Evolutionary conservation across 192 early-diverging fungal genomes (phyloP), one percentile per base, ranked within the genome.

Genomic region (Podila epigama): DNA sequence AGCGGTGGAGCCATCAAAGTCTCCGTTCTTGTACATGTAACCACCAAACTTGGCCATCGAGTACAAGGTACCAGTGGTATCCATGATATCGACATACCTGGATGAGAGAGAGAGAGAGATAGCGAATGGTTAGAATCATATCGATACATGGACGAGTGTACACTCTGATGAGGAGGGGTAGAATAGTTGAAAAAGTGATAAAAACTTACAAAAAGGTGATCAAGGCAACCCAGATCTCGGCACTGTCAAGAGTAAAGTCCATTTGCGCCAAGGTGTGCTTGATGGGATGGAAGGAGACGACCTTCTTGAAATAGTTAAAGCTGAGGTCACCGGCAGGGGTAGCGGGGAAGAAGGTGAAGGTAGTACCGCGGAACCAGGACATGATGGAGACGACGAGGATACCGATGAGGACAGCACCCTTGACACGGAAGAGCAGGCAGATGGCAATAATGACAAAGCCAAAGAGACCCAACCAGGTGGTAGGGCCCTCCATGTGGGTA

Each of bases 31-130:
- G 59, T 92, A 85, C 64, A 85, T 85, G 65, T 88, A 91, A 5
- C 92, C 91, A 63, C 88, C 93, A 72, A 90, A 92, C 62, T 84
- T 84, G 35, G 92, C 91, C 89, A 93, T 92, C 27, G 91, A 91
- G 63, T 89, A 92, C 83, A 94, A 75, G 32, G 91, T 92, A 28
- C 91, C 91, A 4, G 92, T 94, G 35, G 90, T 91, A 70, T 94
- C 93, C 57, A 94, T 73, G 40, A 94, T 91, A 66, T 94, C 93
- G 57, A 94, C 89, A 63, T 92, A 94, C 32, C n/a, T 18, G 18
- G 20, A 44, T n/a, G 16, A 44, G 41, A 44, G 20, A 44, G n/a
- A n/a, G n/a, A 6, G 40, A 42, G 5, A n/a, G 16, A 18, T 44
- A n/a, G 10, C 0, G 18, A n/a, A 3, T n/a, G 41, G 15, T 44